Conservation (phyloP, 2,329 filamentous ascomycete genomes). For the Hawksworthiomyces lignivorus region DNA sequence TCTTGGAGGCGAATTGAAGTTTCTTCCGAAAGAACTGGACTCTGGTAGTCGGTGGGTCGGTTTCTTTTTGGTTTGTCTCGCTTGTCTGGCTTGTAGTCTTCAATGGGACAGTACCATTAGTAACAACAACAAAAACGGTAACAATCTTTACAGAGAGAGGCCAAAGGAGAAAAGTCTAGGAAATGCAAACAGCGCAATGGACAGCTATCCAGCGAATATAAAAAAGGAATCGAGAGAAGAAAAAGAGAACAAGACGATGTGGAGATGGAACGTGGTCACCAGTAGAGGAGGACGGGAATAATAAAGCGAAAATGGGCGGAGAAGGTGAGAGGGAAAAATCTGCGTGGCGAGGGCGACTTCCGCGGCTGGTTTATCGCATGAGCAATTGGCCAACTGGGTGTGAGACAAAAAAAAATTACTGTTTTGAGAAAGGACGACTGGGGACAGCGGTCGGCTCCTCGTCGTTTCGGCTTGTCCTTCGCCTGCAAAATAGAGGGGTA, state of each 20-base stretch:
- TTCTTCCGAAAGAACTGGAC: no score
- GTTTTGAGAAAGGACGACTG: conserved; percentile 3
- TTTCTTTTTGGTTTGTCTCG: neutral
- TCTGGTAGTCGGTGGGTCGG: neutral
- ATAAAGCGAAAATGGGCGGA: neutral
- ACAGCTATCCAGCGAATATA: no score
- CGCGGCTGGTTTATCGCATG: conserved; percentile 3
- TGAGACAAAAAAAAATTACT: conserved; percentile 1
- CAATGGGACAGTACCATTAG: no score
- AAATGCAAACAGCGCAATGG: neutral
- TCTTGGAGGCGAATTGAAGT: conserved; percentile 21
- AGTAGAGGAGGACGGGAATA: neutral
- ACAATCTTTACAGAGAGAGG: neutral
- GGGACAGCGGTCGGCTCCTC: no score
- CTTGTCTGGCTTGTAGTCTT: neutral
- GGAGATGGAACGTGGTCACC: no score
- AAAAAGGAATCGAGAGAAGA: neutral
- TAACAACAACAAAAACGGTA: no score
- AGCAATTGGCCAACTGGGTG: conserved; percentile 9
- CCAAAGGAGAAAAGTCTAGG: neutral
- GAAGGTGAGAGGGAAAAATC: neutral
- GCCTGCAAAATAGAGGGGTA: no score
- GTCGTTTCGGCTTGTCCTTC: no score
- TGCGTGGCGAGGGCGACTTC: neutral
- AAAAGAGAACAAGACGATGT: neutral